Evolutionary conservation across 306 rosid genomes (phyloP).

Genomic region (Begonia loranthoides): DNA sequence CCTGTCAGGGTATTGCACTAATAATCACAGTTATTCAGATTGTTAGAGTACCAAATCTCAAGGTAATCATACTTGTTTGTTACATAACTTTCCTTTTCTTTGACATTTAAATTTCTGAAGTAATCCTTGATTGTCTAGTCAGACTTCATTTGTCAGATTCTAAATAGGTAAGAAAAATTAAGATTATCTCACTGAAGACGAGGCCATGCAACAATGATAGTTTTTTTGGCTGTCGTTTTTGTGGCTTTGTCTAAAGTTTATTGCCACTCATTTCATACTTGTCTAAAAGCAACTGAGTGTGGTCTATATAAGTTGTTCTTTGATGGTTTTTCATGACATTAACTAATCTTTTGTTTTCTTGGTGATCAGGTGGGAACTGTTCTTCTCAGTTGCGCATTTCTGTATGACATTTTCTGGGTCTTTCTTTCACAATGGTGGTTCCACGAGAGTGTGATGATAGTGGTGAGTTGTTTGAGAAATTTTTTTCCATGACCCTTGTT

Average conservation of each 20-base stretch:
- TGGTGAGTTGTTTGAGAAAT: slow-evolving; percentile 40
- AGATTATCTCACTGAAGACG: too few species aligned
- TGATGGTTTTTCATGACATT: not conserved
- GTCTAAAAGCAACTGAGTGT: too few species aligned
- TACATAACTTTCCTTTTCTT: too few species aligned
- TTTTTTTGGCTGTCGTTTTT: too few species aligned
- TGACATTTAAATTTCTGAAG: too few species aligned
- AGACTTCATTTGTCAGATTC: too few species aligned
- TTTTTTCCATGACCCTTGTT: not conserved
- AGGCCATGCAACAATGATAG: too few species aligned
- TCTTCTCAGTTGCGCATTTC: slow-evolving; percentile 91
- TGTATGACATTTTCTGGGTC: slow-evolving; percentile 97
- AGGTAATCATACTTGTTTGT: slow-evolving; percentile 33
- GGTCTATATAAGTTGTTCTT: too few species aligned
- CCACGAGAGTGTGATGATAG: slow-evolving; percentile 99
- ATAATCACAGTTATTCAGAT: slow-evolving; percentile 97
- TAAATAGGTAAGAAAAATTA: too few species aligned
- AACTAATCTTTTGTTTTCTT: not conserved
- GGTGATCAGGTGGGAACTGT: slow-evolving; percentile 84
- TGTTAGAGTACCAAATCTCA: slow-evolving; percentile 93
- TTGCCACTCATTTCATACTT: too few species aligned
- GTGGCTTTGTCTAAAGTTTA: too few species aligned
- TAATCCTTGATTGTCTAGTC: too few species aligned
- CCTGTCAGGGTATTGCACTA: slow-evolving; percentile 70
- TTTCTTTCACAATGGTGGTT: slow-evolving; percentile 94